Conservation (phyloP, 129 eudicot species). For the Escallonia herrerae region DNA sequence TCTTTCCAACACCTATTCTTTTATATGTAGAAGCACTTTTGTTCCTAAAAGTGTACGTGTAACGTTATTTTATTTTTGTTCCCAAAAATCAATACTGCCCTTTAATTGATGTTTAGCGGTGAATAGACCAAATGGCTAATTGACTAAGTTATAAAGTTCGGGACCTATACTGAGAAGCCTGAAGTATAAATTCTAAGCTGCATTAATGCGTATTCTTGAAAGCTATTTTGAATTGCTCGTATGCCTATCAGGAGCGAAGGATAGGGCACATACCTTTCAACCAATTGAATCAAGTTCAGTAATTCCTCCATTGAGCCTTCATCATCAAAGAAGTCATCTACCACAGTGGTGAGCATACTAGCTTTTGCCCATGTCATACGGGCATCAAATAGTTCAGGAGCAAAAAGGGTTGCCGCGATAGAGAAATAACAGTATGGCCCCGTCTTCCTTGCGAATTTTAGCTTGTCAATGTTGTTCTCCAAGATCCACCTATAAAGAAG, state of each 20-base stretch:
- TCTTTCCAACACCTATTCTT: too few species aligned
- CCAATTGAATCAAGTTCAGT: constrained; percentile 47
- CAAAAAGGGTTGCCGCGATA: constrained; percentile 58
- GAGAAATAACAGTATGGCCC: constrained; percentile 78
- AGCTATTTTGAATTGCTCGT: neutral
- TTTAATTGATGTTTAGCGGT: too few species aligned
- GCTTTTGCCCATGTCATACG: constrained; percentile 95
- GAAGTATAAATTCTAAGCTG: too few species aligned
- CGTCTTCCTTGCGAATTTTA: constrained; percentile 78
- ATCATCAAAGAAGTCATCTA: constrained; percentile 89
- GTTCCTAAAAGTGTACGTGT: too few species aligned
- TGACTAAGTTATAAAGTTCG: too few species aligned
- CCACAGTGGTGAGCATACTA: constrained; percentile 64
- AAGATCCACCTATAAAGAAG: constrained; percentile 57
- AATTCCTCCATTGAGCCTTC: constrained; percentile 79
- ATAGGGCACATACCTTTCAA: constrained; percentile 22
- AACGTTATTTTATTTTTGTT: too few species aligned
- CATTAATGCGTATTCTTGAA: too few species aligned
- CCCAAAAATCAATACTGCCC: too few species aligned
- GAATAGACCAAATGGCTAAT: too few species aligned
- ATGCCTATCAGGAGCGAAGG: neutral
- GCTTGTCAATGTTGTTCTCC: constrained; percentile 65
- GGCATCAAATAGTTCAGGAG: constrained; percentile 78
- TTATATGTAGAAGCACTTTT: too few species aligned
- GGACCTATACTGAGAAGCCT: too few species aligned